Evolutionary conservation across 1,139 yeast species (phyloP), one percentile per base, ranked within the genome.

Genomic region (Yamadazyma buinensis): DNA sequence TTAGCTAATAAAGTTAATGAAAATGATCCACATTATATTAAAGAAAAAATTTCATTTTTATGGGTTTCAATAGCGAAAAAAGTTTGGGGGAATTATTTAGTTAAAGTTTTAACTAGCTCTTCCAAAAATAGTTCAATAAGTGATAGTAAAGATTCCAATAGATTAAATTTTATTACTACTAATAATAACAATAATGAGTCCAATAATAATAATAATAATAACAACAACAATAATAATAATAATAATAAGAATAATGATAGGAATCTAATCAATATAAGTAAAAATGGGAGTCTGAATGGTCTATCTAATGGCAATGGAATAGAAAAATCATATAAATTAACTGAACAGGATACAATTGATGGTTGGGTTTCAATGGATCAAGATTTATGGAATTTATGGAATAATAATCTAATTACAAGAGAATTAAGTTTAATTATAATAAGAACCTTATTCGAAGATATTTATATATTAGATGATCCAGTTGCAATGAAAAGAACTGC

Each of bases 1-100:
- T 70, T 92, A 37, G 79, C 90, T 21, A 66, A 67, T 30, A 73
- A 78, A 38, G 72, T 83, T 1, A 57, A 66, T 13, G 61, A 65
- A n/a, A 57, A 63, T 17, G 97, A 92, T 55, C 96, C 97, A 9
- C 92, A 88, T 57, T 94, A 82, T 48, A 69, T 94, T 37, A 86
- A 83, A 51, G 97, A 90, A 52, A 94, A 94, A 58, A 56, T 90
- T 32, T 95, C 97, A 4, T 81, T 77, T 45, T 61, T 92, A 17
- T 90, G 97, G 97, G 96, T 86, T 0, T 83, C 88, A 27, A 69
- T 92, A 10, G 95, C 96, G n/a, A 92, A 94, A 53, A 72, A 95
- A 36, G 73, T 79, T 26, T 94, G 98, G 98, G 97, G 97, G 8
- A 67, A 71, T 32, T 73, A 59, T 38, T 49, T 68, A 21, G 55